These are phyloP conservation scores for Carex myosuroides DNA, from an alignment of 176 grass and related monocot species.

Conservation along the genomic window DNA sequence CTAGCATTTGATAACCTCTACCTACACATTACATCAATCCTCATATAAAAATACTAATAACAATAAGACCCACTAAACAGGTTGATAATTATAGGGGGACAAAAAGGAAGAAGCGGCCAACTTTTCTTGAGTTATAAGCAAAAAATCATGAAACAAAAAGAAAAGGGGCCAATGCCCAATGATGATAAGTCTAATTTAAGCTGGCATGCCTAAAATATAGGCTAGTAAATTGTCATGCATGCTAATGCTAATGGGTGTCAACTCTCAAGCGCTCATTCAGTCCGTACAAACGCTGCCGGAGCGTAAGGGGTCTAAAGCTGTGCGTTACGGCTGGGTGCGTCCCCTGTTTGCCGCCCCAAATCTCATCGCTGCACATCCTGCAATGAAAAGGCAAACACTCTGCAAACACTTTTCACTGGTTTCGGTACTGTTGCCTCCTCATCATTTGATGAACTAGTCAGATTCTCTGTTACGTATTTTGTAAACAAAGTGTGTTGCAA, in stretches of 20 bases:
- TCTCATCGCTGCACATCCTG: background rate
- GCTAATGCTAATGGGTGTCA: background rate
- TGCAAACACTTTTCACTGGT: background rate
- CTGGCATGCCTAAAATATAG: constrained; percentile 12
- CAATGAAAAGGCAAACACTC: background rate
- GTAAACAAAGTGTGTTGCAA: background rate
- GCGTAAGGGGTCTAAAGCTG: constrained; percentile 19
- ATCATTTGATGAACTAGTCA: background rate
- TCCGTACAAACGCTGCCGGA: constrained; percentile 34
- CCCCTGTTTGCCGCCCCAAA: constrained; percentile 36
- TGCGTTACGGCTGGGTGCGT: constrained; percentile 17
- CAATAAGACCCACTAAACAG: background rate
- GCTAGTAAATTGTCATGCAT: background rate
- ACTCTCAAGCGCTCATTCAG: background rate
- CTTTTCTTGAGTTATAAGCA: constrained; percentile 17
- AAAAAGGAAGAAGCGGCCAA: background rate
- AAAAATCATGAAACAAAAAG: background rate
- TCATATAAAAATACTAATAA: background rate
- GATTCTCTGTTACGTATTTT: background rate
- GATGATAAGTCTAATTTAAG: background rate
- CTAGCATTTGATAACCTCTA: background rate
- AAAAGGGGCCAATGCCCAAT: background rate
- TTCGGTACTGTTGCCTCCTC: constrained; percentile 22
- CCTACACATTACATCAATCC: no score
- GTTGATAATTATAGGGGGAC: constrained; percentile 12